phyloP scores from a whole-genome alignment of 139 green algal species.

The Mychonastes homosphaera region DNA sequence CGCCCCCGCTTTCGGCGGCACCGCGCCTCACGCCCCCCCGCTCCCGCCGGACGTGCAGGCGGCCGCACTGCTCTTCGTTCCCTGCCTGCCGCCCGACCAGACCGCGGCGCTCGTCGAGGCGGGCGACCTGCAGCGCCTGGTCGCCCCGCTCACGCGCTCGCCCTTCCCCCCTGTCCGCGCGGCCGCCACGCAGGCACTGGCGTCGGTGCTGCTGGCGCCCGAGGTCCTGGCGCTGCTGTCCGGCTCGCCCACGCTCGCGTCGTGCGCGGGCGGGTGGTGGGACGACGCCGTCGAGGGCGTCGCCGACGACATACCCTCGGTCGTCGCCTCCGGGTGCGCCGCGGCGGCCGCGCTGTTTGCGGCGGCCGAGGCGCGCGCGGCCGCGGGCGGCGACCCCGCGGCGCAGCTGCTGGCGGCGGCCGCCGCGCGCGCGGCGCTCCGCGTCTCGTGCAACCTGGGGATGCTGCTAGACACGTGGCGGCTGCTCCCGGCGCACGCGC shows the following conservation, averaged over 20 bases:
- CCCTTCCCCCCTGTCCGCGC: conserved; percentile 3
- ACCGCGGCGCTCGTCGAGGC: conserved; percentile 10
- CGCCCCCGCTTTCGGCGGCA: background rate
- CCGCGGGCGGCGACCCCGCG: background rate
- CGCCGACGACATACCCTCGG: conserved; percentile 15
- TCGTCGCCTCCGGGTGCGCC: conserved; percentile 9
- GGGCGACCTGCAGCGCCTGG: conserved; percentile 14
- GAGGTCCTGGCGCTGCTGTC: conserved; percentile 13
- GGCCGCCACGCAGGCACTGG: conserved; percentile 9
- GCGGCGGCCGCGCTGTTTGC: conserved; percentile 13
- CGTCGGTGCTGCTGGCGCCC: conserved; percentile 15
- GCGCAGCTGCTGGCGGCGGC: conserved; percentile 8
- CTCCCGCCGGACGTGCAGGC: conserved; percentile 7
- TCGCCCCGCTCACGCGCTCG: conserved; percentile 11
- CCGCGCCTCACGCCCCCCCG: background rate
- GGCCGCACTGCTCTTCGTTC: conserved; percentile 13
- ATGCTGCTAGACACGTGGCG: conserved; percentile 19
- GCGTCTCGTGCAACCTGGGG: conserved; percentile 1
- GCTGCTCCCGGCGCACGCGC: conserved; percentile 15
- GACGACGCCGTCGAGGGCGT: conserved; percentile 11
- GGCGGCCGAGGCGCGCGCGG: conserved; percentile 1
- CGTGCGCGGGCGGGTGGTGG: conserved; percentile 13
- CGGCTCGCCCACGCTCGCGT: conserved; percentile 8
- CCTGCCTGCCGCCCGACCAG: conserved; percentile 12
- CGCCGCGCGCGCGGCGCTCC: conserved; percentile 6